Percentiles rank a stretch among this genome's conserved stretches.
Conservation (phyloP, 257 asterid species). For the Solanum verrucosum region DNA sequence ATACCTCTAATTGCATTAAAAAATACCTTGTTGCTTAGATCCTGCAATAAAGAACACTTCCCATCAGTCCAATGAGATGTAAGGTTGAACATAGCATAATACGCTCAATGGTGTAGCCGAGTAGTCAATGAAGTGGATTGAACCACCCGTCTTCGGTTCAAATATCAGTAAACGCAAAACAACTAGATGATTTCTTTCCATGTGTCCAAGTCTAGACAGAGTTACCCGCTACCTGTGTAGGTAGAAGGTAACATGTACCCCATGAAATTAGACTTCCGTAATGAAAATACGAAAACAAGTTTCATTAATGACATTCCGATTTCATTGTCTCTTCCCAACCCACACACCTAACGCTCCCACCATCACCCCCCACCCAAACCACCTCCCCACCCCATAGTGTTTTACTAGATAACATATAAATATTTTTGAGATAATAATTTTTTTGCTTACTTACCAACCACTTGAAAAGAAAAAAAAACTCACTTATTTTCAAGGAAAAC, state of each 20-base stretch:
- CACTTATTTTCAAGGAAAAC: background rate
- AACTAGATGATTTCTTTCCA: background rate
- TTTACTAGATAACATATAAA: background rate
- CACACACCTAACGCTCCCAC: background rate
- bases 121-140: background rate
- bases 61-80: background rate
- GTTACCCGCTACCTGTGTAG: too few species aligned
- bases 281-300: background rate
- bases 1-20: conserved; percentile 68
- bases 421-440: background rate
- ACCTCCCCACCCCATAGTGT: background rate
- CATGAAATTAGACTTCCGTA: background rate
- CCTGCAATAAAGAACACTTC: conserved; percentile 23
- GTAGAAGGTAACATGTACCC: too few species aligned
- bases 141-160: background rate
- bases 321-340: background rate
- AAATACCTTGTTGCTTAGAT: conserved; percentile 55
- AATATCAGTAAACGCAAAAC: background rate
- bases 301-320: background rate
- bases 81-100: background rate
- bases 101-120: background rate
- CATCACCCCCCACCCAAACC: background rate
- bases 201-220: background rate
- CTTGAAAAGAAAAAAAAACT: too few species aligned
- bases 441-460: background rate